These are phyloP conservation scores for Penicillium brevicompactum DNA, from an alignment of 2,329 filamentous ascomycete genomes.

Conservation along the genomic window DNA sequence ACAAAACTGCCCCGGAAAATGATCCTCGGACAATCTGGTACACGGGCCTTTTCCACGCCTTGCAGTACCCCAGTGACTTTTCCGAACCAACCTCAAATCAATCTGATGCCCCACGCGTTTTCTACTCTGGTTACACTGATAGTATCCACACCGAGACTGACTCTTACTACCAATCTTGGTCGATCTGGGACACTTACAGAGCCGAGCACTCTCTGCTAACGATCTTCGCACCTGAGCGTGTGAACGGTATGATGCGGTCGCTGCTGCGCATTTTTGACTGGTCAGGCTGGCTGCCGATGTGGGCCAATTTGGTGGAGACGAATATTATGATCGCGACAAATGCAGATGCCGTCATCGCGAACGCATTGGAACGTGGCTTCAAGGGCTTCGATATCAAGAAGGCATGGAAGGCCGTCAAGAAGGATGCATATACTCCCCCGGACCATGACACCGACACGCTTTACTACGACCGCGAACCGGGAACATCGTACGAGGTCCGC, in stretches of 20 bases:
- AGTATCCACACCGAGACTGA: constrained; percentile 45
- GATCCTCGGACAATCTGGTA: constrained; percentile 52
- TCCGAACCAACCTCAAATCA: constrained; percentile 44
- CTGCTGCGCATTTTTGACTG: constrained; percentile 51
- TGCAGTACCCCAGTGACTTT: constrained; percentile 53
- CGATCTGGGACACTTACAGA: constrained; percentile 54
- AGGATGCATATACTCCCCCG: constrained; percentile 50
- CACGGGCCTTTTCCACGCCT: constrained; percentile 49
- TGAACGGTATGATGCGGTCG: constrained; percentile 52
- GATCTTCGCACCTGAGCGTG: constrained; percentile 49
- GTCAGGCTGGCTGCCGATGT: constrained; percentile 51
- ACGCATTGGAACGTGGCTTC: constrained; percentile 49
- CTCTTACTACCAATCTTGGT: constrained; percentile 55
- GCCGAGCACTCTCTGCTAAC: constrained; percentile 52
- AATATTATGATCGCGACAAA: constrained; percentile 57
- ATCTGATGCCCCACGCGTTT: constrained; percentile 26
- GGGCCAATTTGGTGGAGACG: constrained; percentile 54
- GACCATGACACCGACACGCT: constrained; percentile 47
- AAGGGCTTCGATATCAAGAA: constrained; percentile 45
- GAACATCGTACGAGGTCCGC: constrained; percentile 50
- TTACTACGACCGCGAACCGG: constrained; percentile 51
- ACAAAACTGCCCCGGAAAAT: constrained; percentile 43
- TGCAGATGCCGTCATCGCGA: constrained; percentile 52
- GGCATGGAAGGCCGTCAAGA: constrained; percentile 49
- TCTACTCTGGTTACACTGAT: constrained; percentile 53